Conservation (phyloP, 257 asterid species). For the Ballota nigra region DNA sequence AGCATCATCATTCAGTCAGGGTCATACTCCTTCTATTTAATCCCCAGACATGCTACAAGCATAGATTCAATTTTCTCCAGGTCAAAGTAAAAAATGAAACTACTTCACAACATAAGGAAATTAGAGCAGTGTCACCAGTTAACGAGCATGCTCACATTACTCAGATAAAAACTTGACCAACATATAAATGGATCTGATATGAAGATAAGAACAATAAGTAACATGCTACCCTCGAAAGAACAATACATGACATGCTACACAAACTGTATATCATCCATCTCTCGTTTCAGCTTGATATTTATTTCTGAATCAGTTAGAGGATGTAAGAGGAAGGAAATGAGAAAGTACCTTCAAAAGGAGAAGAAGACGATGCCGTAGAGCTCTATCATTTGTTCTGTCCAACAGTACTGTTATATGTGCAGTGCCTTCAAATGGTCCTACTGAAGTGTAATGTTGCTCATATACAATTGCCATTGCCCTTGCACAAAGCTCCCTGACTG, state of each 20-base stretch:
- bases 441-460: slow-evolving; percentile 74
- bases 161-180: neutral
- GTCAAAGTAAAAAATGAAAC: neutral
- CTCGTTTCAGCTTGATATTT: neutral
- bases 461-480: slow-evolving; percentile 99
- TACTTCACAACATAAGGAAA: neutral
- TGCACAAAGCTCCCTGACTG: slow-evolving; percentile 98
- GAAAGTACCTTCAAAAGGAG: slow-evolving; percentile 79
- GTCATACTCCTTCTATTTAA: neutral
- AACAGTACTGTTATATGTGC: slow-evolving; percentile 91
- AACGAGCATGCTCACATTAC: slow-evolving; percentile 5
- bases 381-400: slow-evolving; percentile 99
- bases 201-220: neutral
- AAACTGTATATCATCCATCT: neutral
- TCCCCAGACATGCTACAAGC: neutral
- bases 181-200: neutral
- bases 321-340: slow-evolving; percentile 6
- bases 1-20: neutral
- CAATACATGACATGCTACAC: slow-evolving; percentile 10
- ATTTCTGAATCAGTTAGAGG: neutral
- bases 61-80: slow-evolving; percentile 1
- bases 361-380: slow-evolving; percentile 97
- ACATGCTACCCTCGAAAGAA: too few species aligned
- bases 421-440: slow-evolving; percentile 96
- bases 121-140: neutral